Conservation (phyloP, 2,329 filamentous ascomycete species). For the Dryadomyces sulphureus region DNA sequence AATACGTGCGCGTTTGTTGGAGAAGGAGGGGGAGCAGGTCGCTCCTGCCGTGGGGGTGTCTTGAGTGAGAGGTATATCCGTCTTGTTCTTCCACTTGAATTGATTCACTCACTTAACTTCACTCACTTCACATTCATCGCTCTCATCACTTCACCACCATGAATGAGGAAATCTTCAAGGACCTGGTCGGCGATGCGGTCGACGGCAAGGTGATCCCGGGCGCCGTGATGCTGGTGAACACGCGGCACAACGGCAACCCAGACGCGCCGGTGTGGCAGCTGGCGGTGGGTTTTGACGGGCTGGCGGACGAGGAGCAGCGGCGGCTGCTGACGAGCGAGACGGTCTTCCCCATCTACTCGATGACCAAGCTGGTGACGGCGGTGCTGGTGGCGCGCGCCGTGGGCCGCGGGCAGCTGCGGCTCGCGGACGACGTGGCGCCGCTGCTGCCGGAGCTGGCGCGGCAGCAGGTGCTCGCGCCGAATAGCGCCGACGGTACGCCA, state of each 20-base stretch:
- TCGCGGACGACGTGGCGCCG: constrained; percentile 28
- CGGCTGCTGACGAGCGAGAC: constrained; percentile 15
- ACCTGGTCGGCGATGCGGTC: constrained; percentile 10
- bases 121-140: too few relatives aligned
- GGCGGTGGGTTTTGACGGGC: too few relatives aligned
- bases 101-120: too few relatives aligned
- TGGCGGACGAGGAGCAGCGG: constrained; percentile 8
- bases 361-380: constrained; percentile 28
- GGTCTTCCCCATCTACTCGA: constrained; percentile 20
- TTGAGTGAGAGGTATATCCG: too few relatives aligned
- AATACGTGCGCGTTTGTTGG: too few relatives aligned
- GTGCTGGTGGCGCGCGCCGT: constrained; percentile 31
- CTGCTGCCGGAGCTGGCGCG: constrained; percentile 11
- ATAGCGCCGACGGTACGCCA: background rate
- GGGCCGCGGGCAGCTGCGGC: constrained; percentile 25
- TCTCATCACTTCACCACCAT: constrained; percentile 2
- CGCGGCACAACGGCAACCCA: background rate
- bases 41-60: too few relatives aligned
- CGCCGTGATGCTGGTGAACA: constrained; percentile 11
- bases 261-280: constrained; percentile 8
- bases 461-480: constrained; percentile 5
- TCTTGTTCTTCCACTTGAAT: too few relatives aligned
- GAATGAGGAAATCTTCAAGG: too few relatives aligned
- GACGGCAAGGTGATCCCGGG: constrained; percentile 9
- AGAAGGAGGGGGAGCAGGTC: too few relatives aligned